phyloP scores from a whole-genome alignment of 176 grass and related monocot species.

The Rhynchospora breviuscula region DNA sequence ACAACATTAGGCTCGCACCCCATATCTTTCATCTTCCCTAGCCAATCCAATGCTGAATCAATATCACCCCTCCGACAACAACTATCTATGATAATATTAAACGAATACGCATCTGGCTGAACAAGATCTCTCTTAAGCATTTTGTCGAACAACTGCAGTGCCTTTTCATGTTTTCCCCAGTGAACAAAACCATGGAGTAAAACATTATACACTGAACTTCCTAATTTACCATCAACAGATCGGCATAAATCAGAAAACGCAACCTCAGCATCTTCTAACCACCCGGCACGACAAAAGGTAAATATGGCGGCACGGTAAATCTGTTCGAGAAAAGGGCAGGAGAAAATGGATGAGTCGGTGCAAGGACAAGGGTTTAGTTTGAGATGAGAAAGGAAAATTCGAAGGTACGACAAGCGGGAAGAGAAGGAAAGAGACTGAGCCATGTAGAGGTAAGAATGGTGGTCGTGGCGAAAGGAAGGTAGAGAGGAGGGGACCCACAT shows the following conservation, averaged over 20 bases:
- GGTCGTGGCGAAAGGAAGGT: slow-evolving; percentile 64
- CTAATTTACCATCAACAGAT: slow-evolving; percentile 44
- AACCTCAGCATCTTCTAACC: slow-evolving; percentile 32
- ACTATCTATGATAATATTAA: slow-evolving; percentile 74
- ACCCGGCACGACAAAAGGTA: slow-evolving; percentile 54
- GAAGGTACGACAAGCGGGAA: slow-evolving; percentile 44
- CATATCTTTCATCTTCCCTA: slow-evolving; percentile 42
- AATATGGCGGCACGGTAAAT: slow-evolving; percentile 52
- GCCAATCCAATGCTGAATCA: slow-evolving; percentile 53
- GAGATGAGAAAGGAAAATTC: slow-evolving; percentile 39
- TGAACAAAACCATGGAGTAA: slow-evolving; percentile 43
- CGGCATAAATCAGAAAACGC: slow-evolving; percentile 41
- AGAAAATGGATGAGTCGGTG: slow-evolving; percentile 63
- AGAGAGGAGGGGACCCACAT: slow-evolving; percentile 39
- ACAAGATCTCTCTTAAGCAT: slow-evolving; percentile 50
- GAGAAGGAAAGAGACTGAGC: slow-evolving; percentile 40
- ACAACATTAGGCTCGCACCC: slow-evolving; percentile 44
- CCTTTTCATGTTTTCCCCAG: slow-evolving; percentile 36
- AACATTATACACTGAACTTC: slow-evolving; percentile 59
- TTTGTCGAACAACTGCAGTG: slow-evolving; percentile 44
- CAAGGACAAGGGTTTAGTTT: slow-evolving; percentile 56
- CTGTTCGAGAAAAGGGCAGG: slow-evolving; percentile 56
- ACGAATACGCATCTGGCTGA: slow-evolving; percentile 48
- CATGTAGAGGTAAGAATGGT: slow-evolving; percentile 43
- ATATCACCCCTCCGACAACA: slow-evolving; percentile 38